Conservation (phyloP, 169 alveolate species). For the Theileria parva region DNA sequence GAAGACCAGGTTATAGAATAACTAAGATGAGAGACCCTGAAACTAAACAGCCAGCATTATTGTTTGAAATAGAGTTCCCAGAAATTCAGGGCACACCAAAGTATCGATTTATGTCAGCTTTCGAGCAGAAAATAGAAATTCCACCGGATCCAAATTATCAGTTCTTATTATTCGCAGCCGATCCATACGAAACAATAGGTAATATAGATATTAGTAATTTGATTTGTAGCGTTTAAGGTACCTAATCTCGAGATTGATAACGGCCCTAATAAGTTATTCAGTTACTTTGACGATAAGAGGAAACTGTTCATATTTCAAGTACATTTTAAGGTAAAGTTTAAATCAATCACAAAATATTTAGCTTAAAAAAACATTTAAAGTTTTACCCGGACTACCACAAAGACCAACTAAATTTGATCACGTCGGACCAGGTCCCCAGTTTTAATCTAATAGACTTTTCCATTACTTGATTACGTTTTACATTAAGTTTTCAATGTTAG, state of each 20-base stretch:
- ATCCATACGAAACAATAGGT: conserved; percentile 95
- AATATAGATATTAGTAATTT: neutral
- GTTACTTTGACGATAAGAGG: conserved; percentile 91
- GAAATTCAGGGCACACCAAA: conserved; percentile 86
- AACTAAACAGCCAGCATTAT: conserved; percentile 89
- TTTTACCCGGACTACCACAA: conserved; percentile 64
- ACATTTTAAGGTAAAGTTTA: conserved; percentile 73
- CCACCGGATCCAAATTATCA: conserved; percentile 94
- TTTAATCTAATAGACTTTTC: neutral
- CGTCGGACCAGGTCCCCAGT: conserved; percentile 16
- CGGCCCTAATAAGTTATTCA: conserved; percentile 84
- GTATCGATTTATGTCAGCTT: conserved; percentile 96
- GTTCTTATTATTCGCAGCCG: conserved; percentile 96
- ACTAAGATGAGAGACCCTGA: conserved; percentile 92
- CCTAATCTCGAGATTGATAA: conserved; percentile 90
- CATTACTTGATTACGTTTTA: neutral
- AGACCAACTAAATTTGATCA: conserved; percentile 51
- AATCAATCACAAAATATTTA: neutral
- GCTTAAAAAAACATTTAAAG: conserved; percentile 49
- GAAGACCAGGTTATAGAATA: conserved; percentile 97
- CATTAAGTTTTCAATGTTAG: neutral
- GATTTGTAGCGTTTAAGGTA: conserved; percentile 86
- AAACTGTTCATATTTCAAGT: conserved; percentile 89
- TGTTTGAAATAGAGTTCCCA: conserved; percentile 95
- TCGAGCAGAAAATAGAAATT: conserved; percentile 88